A percentile compares a stretch with the other conserved stretches of the same genome.
Conservation (phyloP, 2,329 filamentous ascomycete species). For the Blumeriella jaapii region DNA sequence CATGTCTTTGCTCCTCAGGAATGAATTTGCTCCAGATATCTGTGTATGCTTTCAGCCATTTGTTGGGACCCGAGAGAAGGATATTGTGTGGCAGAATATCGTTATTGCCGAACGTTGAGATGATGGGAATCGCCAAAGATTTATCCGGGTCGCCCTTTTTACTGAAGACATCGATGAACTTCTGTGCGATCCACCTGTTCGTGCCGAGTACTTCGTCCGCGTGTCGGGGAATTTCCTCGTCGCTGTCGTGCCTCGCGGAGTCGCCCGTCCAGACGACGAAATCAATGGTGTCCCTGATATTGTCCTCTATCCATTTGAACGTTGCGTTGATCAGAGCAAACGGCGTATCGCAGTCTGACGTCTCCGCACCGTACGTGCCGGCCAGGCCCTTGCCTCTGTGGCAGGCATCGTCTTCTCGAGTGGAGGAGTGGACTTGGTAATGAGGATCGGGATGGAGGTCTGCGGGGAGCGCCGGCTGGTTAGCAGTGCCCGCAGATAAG, state of each 20-base stretch:
- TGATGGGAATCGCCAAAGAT: slow-evolving; percentile 62
- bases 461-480: slow-evolving; percentile 34
- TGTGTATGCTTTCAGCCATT: slow-evolving; percentile 66
- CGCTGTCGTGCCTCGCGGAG: slow-evolving; percentile 79
- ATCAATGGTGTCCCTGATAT: slow-evolving; percentile 69
- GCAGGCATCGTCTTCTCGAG: slow-evolving; percentile 57
- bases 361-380: slow-evolving; percentile 74
- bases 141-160: slow-evolving; percentile 41
- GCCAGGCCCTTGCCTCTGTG: slow-evolving; percentile 68
- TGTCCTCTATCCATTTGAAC: slow-evolving; percentile 73
- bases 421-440: slow-evolving; percentile 70
- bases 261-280: slow-evolving; percentile 93
- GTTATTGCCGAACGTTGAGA: slow-evolving; percentile 93
- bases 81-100: slow-evolving; percentile 97
- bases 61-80: slow-evolving; percentile 72
- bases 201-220: slow-evolving; percentile 63
- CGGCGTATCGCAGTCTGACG: slow-evolving; percentile 80
- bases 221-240: slow-evolving; percentile 67
- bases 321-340: slow-evolving; percentile 73
- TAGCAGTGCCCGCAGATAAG: slow-evolving; percentile 20
- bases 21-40: slow-evolving; percentile 80
- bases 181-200: slow-evolving; percentile 65
- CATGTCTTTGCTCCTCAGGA: slow-evolving; percentile 81
- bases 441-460: slow-evolving; percentile 87
- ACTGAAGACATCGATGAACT: slow-evolving; percentile 65